These are phyloP conservation scores for Quercus berberidifolia DNA, from an alignment of 306 rosid species.

Conservation along the genomic window DNA sequence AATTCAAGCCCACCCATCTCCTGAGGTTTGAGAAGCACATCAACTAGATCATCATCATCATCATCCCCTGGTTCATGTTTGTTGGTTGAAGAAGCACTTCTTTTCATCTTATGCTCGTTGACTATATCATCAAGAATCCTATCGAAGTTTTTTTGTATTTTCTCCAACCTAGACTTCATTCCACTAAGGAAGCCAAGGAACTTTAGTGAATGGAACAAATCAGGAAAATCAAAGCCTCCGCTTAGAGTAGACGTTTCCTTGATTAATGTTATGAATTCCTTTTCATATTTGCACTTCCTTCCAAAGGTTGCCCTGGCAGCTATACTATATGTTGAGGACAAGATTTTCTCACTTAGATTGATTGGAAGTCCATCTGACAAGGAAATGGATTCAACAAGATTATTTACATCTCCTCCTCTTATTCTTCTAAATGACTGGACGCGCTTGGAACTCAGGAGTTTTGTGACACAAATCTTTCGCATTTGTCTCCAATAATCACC, in stretches of 20 bases:
- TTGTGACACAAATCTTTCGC: no score
- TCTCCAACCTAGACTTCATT: background rate
- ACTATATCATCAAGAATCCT: background rate
- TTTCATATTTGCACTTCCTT: no score
- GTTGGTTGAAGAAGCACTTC: background rate
- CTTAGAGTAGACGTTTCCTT: no score
- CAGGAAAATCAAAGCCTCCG: no score
- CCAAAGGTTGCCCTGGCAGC: no score
- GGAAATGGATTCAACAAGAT: no score
- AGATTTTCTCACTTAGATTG: background rate
- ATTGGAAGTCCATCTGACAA: background rate
- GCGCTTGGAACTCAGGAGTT: background rate
- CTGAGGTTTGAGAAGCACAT: background rate
- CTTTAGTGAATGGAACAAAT: background rate
- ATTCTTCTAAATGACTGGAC: background rate
- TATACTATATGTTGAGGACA: background rate
- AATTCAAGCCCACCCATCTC: no score
- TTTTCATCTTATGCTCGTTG: background rate
- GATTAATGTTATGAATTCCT: no score
- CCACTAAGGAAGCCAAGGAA: background rate
- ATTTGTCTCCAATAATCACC: no score
- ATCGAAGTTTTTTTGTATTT: background rate
- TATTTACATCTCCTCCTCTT: background rate
- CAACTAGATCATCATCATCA: background rate
- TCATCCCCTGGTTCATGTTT: no score